Evolutionary conservation across 805 yeast genomes (phyloP).

Genomic region (Cyberlindnera euphorbiiphila): DNA sequence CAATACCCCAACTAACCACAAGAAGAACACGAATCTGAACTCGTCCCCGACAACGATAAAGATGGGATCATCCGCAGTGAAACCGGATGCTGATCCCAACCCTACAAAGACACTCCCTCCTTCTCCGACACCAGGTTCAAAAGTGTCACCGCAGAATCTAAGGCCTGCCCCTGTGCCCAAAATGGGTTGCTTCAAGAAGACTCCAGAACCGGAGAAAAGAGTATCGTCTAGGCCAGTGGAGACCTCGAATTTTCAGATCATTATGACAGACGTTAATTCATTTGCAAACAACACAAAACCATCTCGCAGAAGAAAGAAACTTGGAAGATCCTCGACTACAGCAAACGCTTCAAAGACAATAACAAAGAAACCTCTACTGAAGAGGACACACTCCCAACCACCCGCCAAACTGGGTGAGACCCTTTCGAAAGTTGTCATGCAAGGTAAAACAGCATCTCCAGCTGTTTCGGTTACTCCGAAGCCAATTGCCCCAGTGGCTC

Average conservation of each 20-base stretch:
- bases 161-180: constrained; percentile 19
- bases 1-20: not conserved
- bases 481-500: too few species aligned
- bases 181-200: constrained; percentile 28
- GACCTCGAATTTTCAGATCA: constrained; percentile 30
- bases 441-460: too few species aligned
- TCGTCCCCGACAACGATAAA: constrained; percentile 30
- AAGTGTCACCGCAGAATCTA: not conserved
- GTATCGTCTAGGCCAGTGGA: not conserved
- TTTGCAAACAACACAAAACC: constrained; percentile 20
- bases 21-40: constrained; percentile 17
- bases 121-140: constrained; percentile 28
- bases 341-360: constrained; percentile 9
- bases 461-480: constrained; percentile 1
- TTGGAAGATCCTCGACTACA: constrained; percentile 23
- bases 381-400: constrained; percentile 27
- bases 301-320: constrained; percentile 18
- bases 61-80: constrained; percentile 28
- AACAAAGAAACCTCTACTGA: constrained; percentile 20
- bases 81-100: constrained; percentile 15
- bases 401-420: constrained; percentile 15
- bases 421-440: too few species aligned
- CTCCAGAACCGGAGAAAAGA: constrained; percentile 7
- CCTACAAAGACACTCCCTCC: constrained; percentile 14
- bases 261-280: constrained; percentile 32